Evolutionary conservation across 176 grass and related monocot genomes (phyloP), one percentile per base, ranked within the genome.

Genomic region (Triticum monococcum): DNA sequence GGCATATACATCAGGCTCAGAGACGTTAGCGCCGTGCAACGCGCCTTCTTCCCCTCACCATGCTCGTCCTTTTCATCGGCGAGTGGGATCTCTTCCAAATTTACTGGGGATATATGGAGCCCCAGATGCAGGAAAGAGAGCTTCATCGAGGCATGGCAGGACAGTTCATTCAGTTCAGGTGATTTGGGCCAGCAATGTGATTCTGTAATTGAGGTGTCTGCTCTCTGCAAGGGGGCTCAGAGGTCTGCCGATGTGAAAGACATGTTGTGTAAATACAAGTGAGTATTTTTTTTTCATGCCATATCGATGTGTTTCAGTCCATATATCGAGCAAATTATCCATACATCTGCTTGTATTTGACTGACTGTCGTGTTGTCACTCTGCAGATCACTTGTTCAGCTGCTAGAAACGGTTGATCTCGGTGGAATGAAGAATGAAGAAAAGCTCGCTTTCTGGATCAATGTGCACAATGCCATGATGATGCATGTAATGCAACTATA

Each of bases 401-500:
- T 90, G 46, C 85, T 99, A 75, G 92, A 96, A 90, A 87, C 50
- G 14, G 83, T 91, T 22, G 90, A 94, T 87, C 94, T 88, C 20
- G 67, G 74, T 60, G 92, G 57, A 62, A 89, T 96, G 94, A 94
- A 91, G 70, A 87, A 85, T 7, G 89, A 96, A 86, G 97, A 96
- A 65, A 99, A 92, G 63, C 85, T 99, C 74, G 92, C 97, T 20
- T 99, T 99, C 68, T 99, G 97, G 97, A 93, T 96, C 61, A 99
- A 99, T 80, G 81, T 96, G 77, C 97, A 96, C 69, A 99, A 99
- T 78, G 84, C 97, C 14, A 99, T 96, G 92, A 92, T 94, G 89
- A 99, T 99, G 97, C 94, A 99, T 99, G 97, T 99, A 99, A 99
- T 99, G 94, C 91, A 94, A 89, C 48, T 62, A 67, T 61, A 68